Evolutionary conservation across 768 basidiomycete species (phyloP).

Genomic region (Boletus eberwhitei): DNA sequence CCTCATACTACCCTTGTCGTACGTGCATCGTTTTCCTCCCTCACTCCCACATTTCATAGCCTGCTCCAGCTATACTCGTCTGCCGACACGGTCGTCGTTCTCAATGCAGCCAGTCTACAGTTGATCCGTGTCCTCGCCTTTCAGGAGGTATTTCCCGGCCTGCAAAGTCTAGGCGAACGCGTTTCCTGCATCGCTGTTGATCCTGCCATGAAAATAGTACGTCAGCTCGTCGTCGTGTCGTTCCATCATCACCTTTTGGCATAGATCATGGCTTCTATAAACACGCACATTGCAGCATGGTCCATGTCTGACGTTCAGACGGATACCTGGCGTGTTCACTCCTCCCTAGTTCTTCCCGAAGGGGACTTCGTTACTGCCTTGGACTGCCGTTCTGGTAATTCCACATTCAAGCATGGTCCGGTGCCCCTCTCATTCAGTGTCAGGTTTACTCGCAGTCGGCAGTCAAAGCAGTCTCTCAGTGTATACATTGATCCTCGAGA

Average conservation of each 20-base stretch:
- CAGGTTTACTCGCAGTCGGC: conserved; percentile 76
- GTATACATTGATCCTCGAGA: conserved; percentile 74
- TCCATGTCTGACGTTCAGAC: conserved; percentile 63
- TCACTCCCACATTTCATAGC: not conserved
- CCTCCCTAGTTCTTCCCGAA: conserved; percentile 66
- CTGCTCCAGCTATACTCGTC: conserved; percentile 63
- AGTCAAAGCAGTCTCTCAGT: conserved; percentile 59
- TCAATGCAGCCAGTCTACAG: conserved; percentile 63
- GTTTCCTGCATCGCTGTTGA: conserved; percentile 70
- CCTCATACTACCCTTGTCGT: conserved; percentile 59
- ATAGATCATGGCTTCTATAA: conserved; percentile 73
- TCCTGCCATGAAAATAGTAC: conserved; percentile 75
- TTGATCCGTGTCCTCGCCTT: conserved; percentile 73
- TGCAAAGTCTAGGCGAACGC: conserved; percentile 38
- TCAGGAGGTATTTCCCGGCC: conserved; percentile 76
- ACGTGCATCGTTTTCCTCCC: conserved; percentile 25
- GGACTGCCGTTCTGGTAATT: conserved; percentile 71
- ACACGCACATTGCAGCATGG: conserved; percentile 72
- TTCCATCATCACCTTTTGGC: conserved; percentile 5
- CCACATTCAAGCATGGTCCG: not conserved
- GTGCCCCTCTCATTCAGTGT: conserved; percentile 25
- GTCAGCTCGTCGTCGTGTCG: conserved; percentile 28
- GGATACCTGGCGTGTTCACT: conserved; percentile 76
- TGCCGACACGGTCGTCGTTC: conserved; percentile 64
- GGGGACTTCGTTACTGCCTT: conserved; percentile 54